phyloP scores from a whole-genome alignment of 108 stramenopile genomes.

The Mediolabrus comicus region DNA sequence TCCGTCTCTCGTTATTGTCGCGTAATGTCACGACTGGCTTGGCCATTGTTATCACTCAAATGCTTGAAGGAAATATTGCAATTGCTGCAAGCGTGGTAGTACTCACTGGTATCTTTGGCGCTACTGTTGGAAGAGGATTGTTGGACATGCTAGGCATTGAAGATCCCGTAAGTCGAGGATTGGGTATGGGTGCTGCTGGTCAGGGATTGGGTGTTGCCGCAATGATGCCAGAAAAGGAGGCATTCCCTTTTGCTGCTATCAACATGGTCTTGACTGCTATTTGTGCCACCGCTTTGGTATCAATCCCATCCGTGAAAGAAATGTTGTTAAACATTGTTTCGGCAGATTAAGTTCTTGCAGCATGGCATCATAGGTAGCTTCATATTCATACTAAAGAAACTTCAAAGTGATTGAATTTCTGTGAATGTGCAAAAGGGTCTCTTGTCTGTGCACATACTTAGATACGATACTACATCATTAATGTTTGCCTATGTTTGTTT shows the following conservation, averaged over 20 bases:
- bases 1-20: slow-evolving; percentile 42
- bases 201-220: slow-evolving; percentile 55
- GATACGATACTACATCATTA: not conserved
- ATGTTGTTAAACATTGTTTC: slow-evolving; percentile 35
- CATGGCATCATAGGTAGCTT: no score
- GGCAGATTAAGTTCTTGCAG: slow-evolving; percentile 10
- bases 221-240: slow-evolving; percentile 53
- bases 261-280: slow-evolving; percentile 54
- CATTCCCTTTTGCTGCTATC: slow-evolving; percentile 61
- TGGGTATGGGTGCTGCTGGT: slow-evolving; percentile 59
- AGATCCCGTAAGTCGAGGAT: slow-evolving; percentile 52
- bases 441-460: no score
- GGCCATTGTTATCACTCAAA: slow-evolving; percentile 50
- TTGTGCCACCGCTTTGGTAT: slow-evolving; percentile 47
- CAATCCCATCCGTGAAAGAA: slow-evolving; percentile 45
- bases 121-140: slow-evolving; percentile 37
- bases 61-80: slow-evolving; percentile 49
- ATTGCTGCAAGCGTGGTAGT: slow-evolving; percentile 52
- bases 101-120: slow-evolving; percentile 56
- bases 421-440: no score
- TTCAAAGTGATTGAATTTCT: no score
- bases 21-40: slow-evolving; percentile 54
- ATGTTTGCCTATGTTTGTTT: slow-evolving; percentile 4
- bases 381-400: no score
- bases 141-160: slow-evolving; percentile 37